Evolutionary conservation across 768 basidiomycete species (phyloP).

Genomic region (Tephrocybe sp.): DNA sequence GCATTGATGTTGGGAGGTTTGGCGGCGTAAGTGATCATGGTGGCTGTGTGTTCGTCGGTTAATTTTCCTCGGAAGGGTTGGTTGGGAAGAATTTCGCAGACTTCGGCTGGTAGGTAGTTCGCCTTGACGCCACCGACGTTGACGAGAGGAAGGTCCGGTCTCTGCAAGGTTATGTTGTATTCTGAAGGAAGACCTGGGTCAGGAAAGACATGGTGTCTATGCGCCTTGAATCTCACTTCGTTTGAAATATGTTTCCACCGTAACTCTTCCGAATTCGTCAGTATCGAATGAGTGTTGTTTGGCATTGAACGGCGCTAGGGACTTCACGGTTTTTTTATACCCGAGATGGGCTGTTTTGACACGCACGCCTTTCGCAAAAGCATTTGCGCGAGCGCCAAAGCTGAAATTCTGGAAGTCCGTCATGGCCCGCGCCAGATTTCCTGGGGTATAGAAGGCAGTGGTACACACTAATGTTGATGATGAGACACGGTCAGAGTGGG

Average conservation of each 20-base stretch:
- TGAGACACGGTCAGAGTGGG: slow-evolving; percentile 31
- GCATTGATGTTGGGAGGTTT: slow-evolving; percentile 74
- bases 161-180: slow-evolving; percentile 51
- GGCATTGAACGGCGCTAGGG: slow-evolving; percentile 47
- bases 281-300: slow-evolving; percentile 52
- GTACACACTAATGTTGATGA: slow-evolving; percentile 43
- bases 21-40: slow-evolving; percentile 74
- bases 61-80: slow-evolving; percentile 74
- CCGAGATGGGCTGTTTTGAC: slow-evolving; percentile 68
- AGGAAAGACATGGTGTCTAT: slow-evolving; percentile 26
- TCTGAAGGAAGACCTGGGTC: slow-evolving; percentile 46
- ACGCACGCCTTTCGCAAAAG: slow-evolving; percentile 66
- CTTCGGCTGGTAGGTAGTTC: slow-evolving; percentile 63
- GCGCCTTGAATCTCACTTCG: slow-evolving; percentile 67
- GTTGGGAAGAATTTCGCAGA: slow-evolving; percentile 70
- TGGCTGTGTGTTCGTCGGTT: slow-evolving; percentile 64
- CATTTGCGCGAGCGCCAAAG: slow-evolving; percentile 59
- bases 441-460: slow-evolving; percentile 60
- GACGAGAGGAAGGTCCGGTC: slow-evolving; percentile 56
- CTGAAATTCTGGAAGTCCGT: slow-evolving; percentile 49
- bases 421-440: slow-evolving; percentile 68
- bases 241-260: slow-evolving; percentile 69
- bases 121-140: slow-evolving; percentile 54
- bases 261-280: slow-evolving; percentile 52
- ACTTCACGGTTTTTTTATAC: slow-evolving; percentile 74